Base-by-base conservation (phyloP, 2,329 filamentous ascomycete genomes). In the Colletotrichum noveboracense region DNA sequence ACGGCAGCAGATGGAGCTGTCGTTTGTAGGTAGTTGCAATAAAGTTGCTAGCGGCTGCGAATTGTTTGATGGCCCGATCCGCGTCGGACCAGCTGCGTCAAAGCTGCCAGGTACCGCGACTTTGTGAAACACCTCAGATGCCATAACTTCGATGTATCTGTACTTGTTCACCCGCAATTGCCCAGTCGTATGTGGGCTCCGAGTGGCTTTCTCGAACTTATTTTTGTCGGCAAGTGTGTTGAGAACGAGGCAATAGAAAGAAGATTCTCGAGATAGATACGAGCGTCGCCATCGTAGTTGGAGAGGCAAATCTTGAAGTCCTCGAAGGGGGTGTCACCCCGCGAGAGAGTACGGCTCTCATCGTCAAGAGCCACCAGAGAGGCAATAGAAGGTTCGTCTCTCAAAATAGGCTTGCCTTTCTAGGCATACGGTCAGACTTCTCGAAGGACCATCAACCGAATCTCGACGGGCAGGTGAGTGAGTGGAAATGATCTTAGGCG, bases 231-330 rank as follows among this genome's bases (percentile, higher is more conserved):
- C 36, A 38, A 38, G 36, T 38, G 36, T 38, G 36, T 18, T 18
- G 36, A 18, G 7, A 8, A 38, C 16, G 36, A 36, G 36, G 16
- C 36, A 38, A 18, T 18, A 38, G 36, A 55, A 99, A 18, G 36
- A 55, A 99, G 89, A 79, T 98, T 98, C 84, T 98, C 96, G 6
- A 99, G 89, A 81, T 98, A 99, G 67, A 95, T 93, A 62, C 97
- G 93, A 18, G 96, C 95, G 84, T 99, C 97, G 38, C 97, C 97
- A 61, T 95, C 95, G 82, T 99, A 99, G 84, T 98, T 99, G 7
- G 97, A 98, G 7, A 99, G 89, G 74, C 96, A 98, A 80, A 99
- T 97, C 67, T 90, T 92, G 83, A 94, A 88, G 9, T 90, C 88
- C 74, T 94, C 85, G 82, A 99, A 98, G 0, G 34, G 34, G 14